Evolutionary conservation across 140 eudicot species (phyloP), one percentile per base, ranked within the genome.

Genomic region (Anethum foeniculum): DNA sequence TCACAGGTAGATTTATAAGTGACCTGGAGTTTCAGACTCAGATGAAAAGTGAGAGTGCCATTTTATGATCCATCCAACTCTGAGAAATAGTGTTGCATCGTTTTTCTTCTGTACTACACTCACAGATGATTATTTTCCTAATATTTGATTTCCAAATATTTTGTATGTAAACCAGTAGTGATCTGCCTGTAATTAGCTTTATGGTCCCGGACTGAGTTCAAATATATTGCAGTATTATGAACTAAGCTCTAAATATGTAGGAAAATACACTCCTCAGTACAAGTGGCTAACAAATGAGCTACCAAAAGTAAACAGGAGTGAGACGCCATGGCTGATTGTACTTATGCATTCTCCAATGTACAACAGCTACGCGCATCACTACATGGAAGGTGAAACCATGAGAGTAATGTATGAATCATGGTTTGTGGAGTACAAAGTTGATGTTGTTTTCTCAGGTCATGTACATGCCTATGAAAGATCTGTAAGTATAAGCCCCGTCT

Each of bases 351-450:
- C 86, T 65, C 97, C 98, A 4, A 79, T 86, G 84, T 94, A 94
- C 54, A 92, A 86, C 76, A 94, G 89, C 77, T 90, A 94, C 71
- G 80, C 79, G 28, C 88, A 92, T 87, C 97, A 92, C 83, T 94
- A 85, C 75, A 94, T 94, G 98, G 98, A 94, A 86, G 98, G 97
- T 23, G 98, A 94, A 89, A 86, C 93, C 8, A 94, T 94, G 98
- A 87, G 98, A 81, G 98, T 94, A 30, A 81, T 90, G 84, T 92
- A 89, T 18, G 98, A 94, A 80, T 67, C 89, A 9, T 92, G 79
- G 85, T 88, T 90, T 58, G 98, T 94, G 76, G 34, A 89, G 79
- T 89, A 94, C 86, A 89, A 92, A 76, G 97, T 92, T 34, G 98
- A 94, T 67, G 95, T 89, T 27, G 92, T 94, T 67, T 92, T 94